These are phyloP conservation scores for Acanthamoeba triangularis DNA, from an alignment of 208 protist species.

Conservation along the genomic window DNA sequence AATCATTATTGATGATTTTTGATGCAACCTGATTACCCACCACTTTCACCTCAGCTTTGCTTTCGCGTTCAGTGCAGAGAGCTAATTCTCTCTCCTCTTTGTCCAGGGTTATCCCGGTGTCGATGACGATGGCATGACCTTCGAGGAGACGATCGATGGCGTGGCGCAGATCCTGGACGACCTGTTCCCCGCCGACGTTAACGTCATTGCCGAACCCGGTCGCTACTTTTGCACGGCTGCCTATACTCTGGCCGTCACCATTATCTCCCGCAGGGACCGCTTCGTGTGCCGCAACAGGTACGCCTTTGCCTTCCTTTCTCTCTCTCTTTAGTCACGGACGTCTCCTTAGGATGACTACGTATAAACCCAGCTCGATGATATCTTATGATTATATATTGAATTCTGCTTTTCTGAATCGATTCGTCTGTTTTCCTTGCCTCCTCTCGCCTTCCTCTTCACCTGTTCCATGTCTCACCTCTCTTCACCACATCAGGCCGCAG, in stretches of 20 bases:
- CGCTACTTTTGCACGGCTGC: conserved; percentile 89
- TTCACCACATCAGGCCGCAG: background rate
- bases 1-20: conserved; percentile 15
- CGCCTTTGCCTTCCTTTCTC: background rate
- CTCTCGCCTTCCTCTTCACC: background rate
- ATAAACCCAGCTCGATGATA: conserved; percentile 30
- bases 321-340: background rate
- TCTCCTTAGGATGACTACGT: conserved; percentile 4
- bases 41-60: too few relatives aligned
- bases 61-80: background rate
- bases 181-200: conserved; percentile 87
- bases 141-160: conserved; percentile 86
- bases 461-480: background rate
- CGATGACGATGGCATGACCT: conserved; percentile 77
- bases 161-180: conserved; percentile 85
- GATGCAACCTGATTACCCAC: background rate
- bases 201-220: conserved; percentile 95
- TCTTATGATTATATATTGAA: background rate
- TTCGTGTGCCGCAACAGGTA: conserved; percentile 75
- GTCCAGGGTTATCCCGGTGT: conserved; percentile 22
- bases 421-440: background rate
- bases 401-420: conserved; percentile 21
- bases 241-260: conserved; percentile 83
- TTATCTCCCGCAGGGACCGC: conserved; percentile 81
- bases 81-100: background rate